Evolutionary conservation across 140 eudicot species (phyloP), one percentile per base, ranked within the genome.

Genomic region (Erigeron philadelphicus): DNA sequence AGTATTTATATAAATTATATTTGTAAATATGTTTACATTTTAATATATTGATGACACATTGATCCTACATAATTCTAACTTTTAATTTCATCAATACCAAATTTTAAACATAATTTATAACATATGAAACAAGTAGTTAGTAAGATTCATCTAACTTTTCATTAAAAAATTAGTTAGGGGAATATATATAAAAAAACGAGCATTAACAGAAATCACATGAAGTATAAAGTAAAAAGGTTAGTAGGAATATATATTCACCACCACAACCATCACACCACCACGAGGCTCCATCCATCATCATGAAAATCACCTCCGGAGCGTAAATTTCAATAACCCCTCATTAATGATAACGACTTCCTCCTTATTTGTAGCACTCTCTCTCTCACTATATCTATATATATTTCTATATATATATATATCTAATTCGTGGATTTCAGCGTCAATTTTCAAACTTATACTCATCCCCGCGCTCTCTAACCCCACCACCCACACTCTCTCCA

Each of bases 351-450:
- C 25, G 64, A 11, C 45, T 21, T 21, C 25, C 25, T 21, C 25
- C 25, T 74, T 66, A n/a, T 18, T 9, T 71, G 45, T 1, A 19
- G 7, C 9, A 49, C 70, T 45, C 56, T 44, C 70, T 45, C 70
- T 18, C 45, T 25, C 40, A 63, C 63, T 73, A 46, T 58, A 60
- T 71, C 1, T 31, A 31, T 31, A 31, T 31, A 31, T 31, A 31
- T 31, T 0, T 31, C 1, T 31, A 31, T 0, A 31, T 31, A 4
- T 31, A 53, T 53, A n/a, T 52, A 10, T 16, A n/a, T 21, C 59
- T n/a, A 15, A 53, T 44, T 77, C 78, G 65, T 78, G 78, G 82
- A 48, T 65, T 78, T 78, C 82, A 78, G 82, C 78, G 82, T 78
- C 82, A 59, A 25, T 58, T 57, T 78, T 78, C 78, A 78, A 78